phyloP scores from a whole-genome alignment of 2,329 filamentous ascomycete genomes.

The Aspergillus cejpii region DNA sequence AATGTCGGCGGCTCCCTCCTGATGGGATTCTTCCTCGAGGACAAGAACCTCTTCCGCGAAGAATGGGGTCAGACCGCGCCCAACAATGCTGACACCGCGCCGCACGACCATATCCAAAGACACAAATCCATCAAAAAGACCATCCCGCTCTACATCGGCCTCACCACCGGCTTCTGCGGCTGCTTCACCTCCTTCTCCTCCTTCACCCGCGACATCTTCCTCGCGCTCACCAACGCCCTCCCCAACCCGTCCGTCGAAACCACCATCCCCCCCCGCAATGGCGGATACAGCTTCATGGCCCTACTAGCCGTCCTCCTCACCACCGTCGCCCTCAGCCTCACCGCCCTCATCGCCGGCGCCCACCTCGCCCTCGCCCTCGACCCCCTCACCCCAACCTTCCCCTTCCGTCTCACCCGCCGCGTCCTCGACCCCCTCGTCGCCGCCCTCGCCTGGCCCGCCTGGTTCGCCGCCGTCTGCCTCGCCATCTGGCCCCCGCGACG shows the following conservation, averaged over 20 bases:
- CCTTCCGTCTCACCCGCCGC: conserved; percentile 51
- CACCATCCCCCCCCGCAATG: conserved; percentile 49
- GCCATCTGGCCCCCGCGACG: conserved; percentile 63
- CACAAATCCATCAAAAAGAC: conserved; percentile 69
- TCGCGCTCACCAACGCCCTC: conserved; percentile 70
- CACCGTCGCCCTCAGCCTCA: conserved; percentile 64
- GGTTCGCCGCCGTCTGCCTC: conserved; percentile 70
- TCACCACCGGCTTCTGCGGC: conserved; percentile 81
- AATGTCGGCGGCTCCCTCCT: conserved; percentile 75
- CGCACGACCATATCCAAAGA: conserved; percentile 38
- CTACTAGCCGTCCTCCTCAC: conserved; percentile 66
- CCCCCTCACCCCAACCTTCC: conserved; percentile 53
- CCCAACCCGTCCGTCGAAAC: conserved; percentile 44
- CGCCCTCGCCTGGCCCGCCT: conserved; percentile 63
- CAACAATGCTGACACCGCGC: conserved; percentile 6
- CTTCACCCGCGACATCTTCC: conserved; percentile 73
- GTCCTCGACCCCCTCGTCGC: conserved; percentile 59
- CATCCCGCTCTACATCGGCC: conserved; percentile 78
- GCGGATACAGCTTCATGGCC: conserved; percentile 77
- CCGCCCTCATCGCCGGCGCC: conserved; percentile 63
- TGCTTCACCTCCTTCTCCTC: conserved; percentile 86
- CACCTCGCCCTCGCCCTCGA: conserved; percentile 64
- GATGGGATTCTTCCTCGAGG: conserved; percentile 80
- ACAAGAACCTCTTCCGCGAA: conserved; percentile 64
- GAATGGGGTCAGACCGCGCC: conserved; percentile 49